Evolutionary conservation across 2,329 filamentous ascomycete genomes (phyloP).

Genomic region (Decorospora gaudefroyi): DNA sequence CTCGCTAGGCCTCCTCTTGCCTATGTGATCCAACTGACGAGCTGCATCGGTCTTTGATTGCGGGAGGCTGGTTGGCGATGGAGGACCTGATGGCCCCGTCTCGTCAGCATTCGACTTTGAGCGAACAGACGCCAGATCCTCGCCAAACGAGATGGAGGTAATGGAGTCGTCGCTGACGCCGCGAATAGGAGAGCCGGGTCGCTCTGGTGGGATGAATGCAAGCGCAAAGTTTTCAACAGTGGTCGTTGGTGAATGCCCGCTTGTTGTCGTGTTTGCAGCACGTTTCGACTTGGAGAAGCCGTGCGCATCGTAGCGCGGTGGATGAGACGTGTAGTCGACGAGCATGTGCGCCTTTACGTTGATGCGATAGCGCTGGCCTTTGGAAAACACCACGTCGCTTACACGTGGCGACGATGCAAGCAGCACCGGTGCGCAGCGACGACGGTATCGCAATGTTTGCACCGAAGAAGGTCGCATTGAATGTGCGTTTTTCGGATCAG

Average conservation of each 20-base stretch:
- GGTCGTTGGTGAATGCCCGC: slow-evolving; percentile 2
- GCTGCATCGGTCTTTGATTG: slow-evolving; percentile 33
- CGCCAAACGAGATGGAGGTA: slow-evolving; percentile 40
- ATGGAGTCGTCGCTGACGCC: slow-evolving; percentile 41
- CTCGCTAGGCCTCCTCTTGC: slow-evolving; percentile 30
- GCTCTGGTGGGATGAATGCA: slow-evolving; percentile 9
- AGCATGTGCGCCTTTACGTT: slow-evolving; percentile 51
- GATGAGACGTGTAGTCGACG: slow-evolving; percentile 49
- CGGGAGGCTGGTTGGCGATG: slow-evolving; percentile 32
- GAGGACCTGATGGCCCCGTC: slow-evolving; percentile 29
- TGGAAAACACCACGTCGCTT: slow-evolving; percentile 52
- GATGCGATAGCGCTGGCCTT: slow-evolving; percentile 52
- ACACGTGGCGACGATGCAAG: slow-evolving; percentile 52
- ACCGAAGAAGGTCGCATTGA: slow-evolving; percentile 37
- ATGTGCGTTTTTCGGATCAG: slow-evolving; percentile 43
- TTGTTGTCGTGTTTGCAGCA: slow-evolving; percentile 13
- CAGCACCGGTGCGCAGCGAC: slow-evolving; percentile 54
- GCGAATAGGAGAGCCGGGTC: slow-evolving; percentile 37
- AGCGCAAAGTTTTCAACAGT: slow-evolving; percentile 8
- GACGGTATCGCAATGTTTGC: slow-evolving; percentile 53
- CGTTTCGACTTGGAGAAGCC: slow-evolving; percentile 39
- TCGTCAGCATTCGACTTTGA: slow-evolving; percentile 31
- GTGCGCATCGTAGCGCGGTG: slow-evolving; percentile 53
- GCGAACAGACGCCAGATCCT: slow-evolving; percentile 35
- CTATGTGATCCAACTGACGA: slow-evolving; percentile 23